Base-by-base conservation (phyloP, 2,329 filamentous ascomycete species). In the Tothia fuscella region DNA sequence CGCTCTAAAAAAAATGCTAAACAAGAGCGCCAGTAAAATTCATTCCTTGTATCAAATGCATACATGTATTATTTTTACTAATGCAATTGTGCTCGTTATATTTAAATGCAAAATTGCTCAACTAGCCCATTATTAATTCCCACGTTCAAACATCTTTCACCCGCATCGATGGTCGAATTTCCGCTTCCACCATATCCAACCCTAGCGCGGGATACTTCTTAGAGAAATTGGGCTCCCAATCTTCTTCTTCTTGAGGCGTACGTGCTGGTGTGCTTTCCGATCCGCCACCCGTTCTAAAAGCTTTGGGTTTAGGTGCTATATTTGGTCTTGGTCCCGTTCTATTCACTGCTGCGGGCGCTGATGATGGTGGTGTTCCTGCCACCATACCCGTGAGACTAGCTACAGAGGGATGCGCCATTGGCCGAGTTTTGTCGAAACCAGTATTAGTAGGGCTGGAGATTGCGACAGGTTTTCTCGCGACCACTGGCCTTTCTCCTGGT, bases 161-260 rank as follows among this genome's bases (percentile, higher is more conserved):
- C 30, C 39, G 33, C 20, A 25, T 25, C 16, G 39, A 19, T 16
- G 43, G 43, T 16, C 29, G 29, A 21, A 45, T 43, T 50, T 74
- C 81, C 46, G 78, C 75, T 63, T 91, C 83, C n/a, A 86, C 81
- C 78, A 89, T 83, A 64, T 95, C 88, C 50, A 95, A 74, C 7
- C 85, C 75, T 45, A 96, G 64, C 56, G 82, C 93, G 1, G 89
- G 89, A 60, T 87, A 95, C 45, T 86, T 71, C 61, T 87, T 87
- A 46, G 79, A 80, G 57, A 96, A 95, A 55, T 84, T 72, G 17
- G 63, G 62, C 47, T 80, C 74, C 68, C 71, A 75, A 44, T 78
- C 74, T 61, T 87, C 82, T 2, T 45, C 45, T 12, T 24, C 43
- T 13, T 34, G 41, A 29, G 12, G 35, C 13, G 10, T 28, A 9